A percentile compares a stretch with the other conserved stretches of the same genome.
Evolutionary conservation across 371 early-diverging fungal genomes (phyloP).

Genomic region (Mortierella polycephala): DNA sequence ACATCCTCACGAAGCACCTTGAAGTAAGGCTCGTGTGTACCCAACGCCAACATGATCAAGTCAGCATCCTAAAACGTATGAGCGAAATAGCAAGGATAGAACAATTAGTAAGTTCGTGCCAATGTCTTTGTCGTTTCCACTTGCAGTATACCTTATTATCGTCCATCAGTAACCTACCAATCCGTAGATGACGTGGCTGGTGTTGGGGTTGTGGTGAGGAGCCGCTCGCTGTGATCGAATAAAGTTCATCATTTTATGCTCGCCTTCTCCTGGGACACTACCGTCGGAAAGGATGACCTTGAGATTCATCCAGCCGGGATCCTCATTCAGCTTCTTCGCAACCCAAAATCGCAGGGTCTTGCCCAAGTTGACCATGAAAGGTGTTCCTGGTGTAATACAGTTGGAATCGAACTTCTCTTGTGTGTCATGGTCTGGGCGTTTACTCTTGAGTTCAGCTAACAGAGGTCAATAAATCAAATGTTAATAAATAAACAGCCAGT

Average conservation of each 20-base stretch:
- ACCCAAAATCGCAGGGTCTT: slow-evolving; percentile 90
- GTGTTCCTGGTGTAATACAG: slow-evolving; percentile 99
- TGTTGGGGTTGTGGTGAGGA: slow-evolving; percentile 89
- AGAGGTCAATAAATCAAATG: neutral
- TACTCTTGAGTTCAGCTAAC: slow-evolving; percentile 57
- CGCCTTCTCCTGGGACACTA: slow-evolving; percentile 98
- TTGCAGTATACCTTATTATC: too few relatives aligned
- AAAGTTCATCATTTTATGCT: slow-evolving; percentile 96
- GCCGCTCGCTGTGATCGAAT: slow-evolving; percentile 88
- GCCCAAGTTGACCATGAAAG: slow-evolving; percentile 97
- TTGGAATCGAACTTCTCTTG: slow-evolving; percentile 94
- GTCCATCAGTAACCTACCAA: slow-evolving; percentile 61
- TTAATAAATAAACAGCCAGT: neutral
- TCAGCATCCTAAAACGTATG: slow-evolving; percentile 92
- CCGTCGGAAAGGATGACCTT: slow-evolving; percentile 96
- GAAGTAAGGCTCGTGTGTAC: slow-evolving; percentile 98
- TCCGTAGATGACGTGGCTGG: slow-evolving; percentile 96
- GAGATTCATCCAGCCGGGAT: slow-evolving; percentile 91
- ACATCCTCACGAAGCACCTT: slow-evolving; percentile 98
- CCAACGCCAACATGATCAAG: slow-evolving; percentile 99
- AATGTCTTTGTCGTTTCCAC: too few relatives aligned
- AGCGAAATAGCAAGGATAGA: neutral
- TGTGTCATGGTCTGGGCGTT: slow-evolving; percentile 64
- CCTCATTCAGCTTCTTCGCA: slow-evolving; percentile 86
- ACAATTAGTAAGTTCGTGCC: too few relatives aligned